A percentile compares a stretch with the other conserved stretches of the same genome.
Conservation (phyloP, 2,329 filamentous ascomycete genomes). For the Myriangium duriaei region DNA sequence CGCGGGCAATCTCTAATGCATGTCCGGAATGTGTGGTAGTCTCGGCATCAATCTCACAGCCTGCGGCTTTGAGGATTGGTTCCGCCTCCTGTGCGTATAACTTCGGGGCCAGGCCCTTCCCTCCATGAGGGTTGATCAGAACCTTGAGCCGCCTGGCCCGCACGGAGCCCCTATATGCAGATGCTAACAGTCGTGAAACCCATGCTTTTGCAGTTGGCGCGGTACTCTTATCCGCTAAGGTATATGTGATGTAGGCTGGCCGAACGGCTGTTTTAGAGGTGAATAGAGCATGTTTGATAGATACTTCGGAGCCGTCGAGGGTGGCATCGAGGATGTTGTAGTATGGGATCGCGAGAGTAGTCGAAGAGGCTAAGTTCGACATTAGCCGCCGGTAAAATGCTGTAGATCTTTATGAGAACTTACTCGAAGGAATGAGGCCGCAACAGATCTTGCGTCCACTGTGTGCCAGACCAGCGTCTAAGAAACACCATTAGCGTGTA, state of each 20-base stretch:
- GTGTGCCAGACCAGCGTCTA: constrained; percentile 44
- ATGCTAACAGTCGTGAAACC: constrained; percentile 50
- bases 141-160: constrained; percentile 70
- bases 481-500: too few relatives aligned
- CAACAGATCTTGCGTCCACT: constrained; percentile 42
- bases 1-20: constrained; percentile 62
- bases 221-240: constrained; percentile 39
- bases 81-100: constrained; percentile 64
- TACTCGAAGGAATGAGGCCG: constrained; percentile 41
- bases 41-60: constrained; percentile 62
- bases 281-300: constrained; percentile 59
- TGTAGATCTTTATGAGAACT: background rate
- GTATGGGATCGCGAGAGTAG: constrained; percentile 53
- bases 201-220: constrained; percentile 44
- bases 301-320: constrained; percentile 45
- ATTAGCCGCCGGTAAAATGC: background rate
- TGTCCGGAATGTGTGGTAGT: constrained; percentile 62
- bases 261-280: constrained; percentile 43
- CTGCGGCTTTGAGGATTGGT: constrained; percentile 71
- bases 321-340: constrained; percentile 80
- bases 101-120: constrained; percentile 62
- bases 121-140: constrained; percentile 81
- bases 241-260: constrained; percentile 49
- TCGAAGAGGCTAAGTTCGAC: constrained; percentile 26
- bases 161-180: constrained; percentile 53